A percentile compares a stretch with the other conserved stretches of the same genome.
Conservation (phyloP, 2,329 filamentous ascomycete species). For the Epichloe gansuensis region DNA sequence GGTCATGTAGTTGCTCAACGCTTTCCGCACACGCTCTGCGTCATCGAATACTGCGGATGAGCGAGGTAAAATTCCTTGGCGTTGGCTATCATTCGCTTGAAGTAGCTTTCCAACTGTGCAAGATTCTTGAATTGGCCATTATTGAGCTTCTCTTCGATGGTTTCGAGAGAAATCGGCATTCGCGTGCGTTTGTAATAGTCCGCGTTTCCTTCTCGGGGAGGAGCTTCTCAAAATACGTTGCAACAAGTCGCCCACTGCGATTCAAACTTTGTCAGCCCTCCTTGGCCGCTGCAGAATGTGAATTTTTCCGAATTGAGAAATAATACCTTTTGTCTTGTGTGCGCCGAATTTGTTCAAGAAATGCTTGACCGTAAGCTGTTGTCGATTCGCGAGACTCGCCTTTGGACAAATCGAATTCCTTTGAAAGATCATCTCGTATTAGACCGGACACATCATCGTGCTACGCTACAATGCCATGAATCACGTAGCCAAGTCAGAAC, state of each 20-base stretch:
- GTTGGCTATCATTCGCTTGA: conserved; percentile 80
- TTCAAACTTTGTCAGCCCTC: background rate
- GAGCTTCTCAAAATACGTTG: conserved; percentile 62
- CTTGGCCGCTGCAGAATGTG: background rate
- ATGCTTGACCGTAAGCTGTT: conserved; percentile 56
- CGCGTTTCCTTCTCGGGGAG: conserved; percentile 50
- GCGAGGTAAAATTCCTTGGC: conserved; percentile 74
- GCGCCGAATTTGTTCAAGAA: conserved; percentile 62
- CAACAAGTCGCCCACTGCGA: conserved; percentile 57
- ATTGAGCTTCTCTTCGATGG: conserved; percentile 63
- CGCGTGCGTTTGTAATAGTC: conserved; percentile 69
- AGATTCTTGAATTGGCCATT: conserved; percentile 57
- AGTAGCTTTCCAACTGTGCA: conserved; percentile 67
- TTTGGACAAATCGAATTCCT: conserved; percentile 36
- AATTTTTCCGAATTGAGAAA: background rate
- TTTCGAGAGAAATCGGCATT: conserved; percentile 67
- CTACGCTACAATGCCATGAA: background rate
- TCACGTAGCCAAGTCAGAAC: conserved; percentile 12
- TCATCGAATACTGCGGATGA: conserved; percentile 65
- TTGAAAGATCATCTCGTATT: conserved; percentile 2
- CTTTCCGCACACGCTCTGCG: conserved; percentile 76
- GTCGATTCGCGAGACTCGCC: conserved; percentile 57
- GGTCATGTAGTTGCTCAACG: conserved; percentile 78
- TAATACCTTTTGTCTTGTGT: conserved; percentile 70
- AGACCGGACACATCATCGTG: background rate